Base-by-base conservation (phyloP, 345 rosid genomes). In the Eucalyptus lansdowneana region DNA sequence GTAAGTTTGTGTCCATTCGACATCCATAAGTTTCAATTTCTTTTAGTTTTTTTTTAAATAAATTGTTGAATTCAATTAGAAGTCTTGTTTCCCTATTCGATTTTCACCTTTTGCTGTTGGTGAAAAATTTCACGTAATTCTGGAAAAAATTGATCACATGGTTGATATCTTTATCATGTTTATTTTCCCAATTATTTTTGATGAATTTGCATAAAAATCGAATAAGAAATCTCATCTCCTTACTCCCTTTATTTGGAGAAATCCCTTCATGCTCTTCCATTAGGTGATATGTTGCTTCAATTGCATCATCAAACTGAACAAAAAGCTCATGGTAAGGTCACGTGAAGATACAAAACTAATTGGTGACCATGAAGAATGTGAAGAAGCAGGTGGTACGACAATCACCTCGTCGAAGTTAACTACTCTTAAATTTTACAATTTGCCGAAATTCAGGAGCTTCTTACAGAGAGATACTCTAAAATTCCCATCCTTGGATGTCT, bases 91-190 rank as follows among this genome's bases (percentile, higher is more conserved):
- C 3, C n/a, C n/a, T 29, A 62, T 62, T 62, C 0, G 9, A 29
- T 29, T 62, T 62, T 2, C 69, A 62, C 1, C 34, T 29, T 0
- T 29, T 4, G 17, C 9, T 0, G 0, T 13, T 29, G 34, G 34
- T 29, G 69, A 29, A 14, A 62, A 29, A 6, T 29, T 29, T 62
- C 34, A 62, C 4, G 1, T 0, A 62, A 62, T 62, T 29, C 0
- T 3, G 0, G 17, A 13, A 62, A 62, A 62, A 62, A 29, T 62
- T 16, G 5, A 4, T 62, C 34, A 4, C 7, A 14, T 0, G 1
- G 3, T 0, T 62, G 14, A 62, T 29, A 53, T 53, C 24, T 0
- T 53, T 19, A 53, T 53, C 25, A 8, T 17, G 24, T 53, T 53
- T 7, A 53, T 53, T 53, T 19, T 53, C 11, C 58, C 2, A 0